Base-by-base conservation (phyloP, 2,329 filamentous ascomycete species). In the Pseudogymnoascus sp. region DNA sequence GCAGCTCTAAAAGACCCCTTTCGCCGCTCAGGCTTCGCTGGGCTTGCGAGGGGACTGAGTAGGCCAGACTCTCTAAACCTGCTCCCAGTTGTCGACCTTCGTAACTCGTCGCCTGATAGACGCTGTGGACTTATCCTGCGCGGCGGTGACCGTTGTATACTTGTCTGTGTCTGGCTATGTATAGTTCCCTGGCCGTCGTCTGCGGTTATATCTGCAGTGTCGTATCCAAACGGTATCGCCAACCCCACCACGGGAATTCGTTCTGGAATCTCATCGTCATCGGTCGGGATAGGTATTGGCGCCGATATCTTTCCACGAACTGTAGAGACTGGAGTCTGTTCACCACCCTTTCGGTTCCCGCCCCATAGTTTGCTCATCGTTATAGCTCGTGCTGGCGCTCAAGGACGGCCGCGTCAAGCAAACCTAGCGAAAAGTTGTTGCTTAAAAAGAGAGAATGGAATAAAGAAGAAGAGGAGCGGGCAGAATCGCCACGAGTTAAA, bases 251-350 rank as follows among this genome's bases (percentile, higher is more conserved):
- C 78, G 1, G 78, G 77, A 31, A 77, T 77, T 60, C 79, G 75
- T 59, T 82, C 80, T 9, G 82, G 78, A 67, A 84, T 82, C 64
- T 84, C 83, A 65, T 84, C 78, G 68, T 80, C 81, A 64, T 83
- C 81, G 42, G 77, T 67, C 6, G 76, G 70, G 63, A 87, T 81
- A 1, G 84, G 84, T 59, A 87, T 87, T 12, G 85, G 85, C 5
- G 78, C 79, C 31, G 84, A 87, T 65, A 87, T 87, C 67, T 80
- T 82, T 65, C 84, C 84, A 40, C 84, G 81, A 65, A 87, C 81
- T 36, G 69, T 70, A 23, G 80, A 80, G 63, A 73, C 74, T 60
- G 67, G 65, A 61, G 43, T 64, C 38, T 65, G 65, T 37, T 34
- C 62, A 34, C 68, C 66, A 23, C 62, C 43, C 62, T 66, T 70